A percentile compares a stretch with the other conserved stretches of the same genome.
Conservation (phyloP, 139 green algal genomes). For the Pleodorina starrii region DNA sequence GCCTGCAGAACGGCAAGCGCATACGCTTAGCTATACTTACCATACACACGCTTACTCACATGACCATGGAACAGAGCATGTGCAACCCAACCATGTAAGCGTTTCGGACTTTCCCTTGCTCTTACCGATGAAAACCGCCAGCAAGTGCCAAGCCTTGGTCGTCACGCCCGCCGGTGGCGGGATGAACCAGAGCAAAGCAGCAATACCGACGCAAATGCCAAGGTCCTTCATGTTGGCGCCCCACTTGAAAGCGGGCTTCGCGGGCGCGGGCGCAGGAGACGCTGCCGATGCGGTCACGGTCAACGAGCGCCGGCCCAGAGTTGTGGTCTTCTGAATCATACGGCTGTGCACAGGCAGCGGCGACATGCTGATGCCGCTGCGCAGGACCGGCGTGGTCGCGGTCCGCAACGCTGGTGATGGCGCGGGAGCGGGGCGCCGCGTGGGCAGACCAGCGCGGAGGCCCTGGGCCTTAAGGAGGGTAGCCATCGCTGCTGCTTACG, state of each 20-base stretch:
- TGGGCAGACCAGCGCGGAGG: constrained; percentile 40
- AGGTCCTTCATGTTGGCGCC: constrained; percentile 93
- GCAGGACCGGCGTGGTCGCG: constrained; percentile 9
- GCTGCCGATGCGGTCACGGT: constrained; percentile 17
- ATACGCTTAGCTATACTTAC: neutral
- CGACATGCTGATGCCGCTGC: constrained; percentile 5
- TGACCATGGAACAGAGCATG: neutral
- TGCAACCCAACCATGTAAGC: too few relatives aligned
- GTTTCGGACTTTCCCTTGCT: too few relatives aligned
- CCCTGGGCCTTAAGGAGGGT: constrained; percentile 45
- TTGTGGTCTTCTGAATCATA: constrained; percentile 24
- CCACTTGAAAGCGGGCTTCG: constrained; percentile 78
- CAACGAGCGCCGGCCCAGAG: constrained; percentile 26
- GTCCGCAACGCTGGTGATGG: neutral
- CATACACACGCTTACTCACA: too few relatives aligned
- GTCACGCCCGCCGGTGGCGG: constrained; percentile 88
- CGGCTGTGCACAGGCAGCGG: constrained; percentile 29
- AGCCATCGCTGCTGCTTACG: constrained; percentile 3
- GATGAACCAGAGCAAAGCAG: constrained; percentile 83
- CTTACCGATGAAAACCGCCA: constrained; percentile 92
- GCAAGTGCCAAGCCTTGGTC: constrained; percentile 88
- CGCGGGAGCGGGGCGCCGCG: constrained; percentile 14
- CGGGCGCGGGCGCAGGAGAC: constrained; percentile 41
- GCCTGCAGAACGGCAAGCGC: neutral
- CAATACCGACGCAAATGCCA: constrained; percentile 86